Evolutionary conservation across 768 basidiomycete genomes (phyloP), one percentile per base, ranked within the genome.

Genomic region (Rubroboletus satanas): DNA sequence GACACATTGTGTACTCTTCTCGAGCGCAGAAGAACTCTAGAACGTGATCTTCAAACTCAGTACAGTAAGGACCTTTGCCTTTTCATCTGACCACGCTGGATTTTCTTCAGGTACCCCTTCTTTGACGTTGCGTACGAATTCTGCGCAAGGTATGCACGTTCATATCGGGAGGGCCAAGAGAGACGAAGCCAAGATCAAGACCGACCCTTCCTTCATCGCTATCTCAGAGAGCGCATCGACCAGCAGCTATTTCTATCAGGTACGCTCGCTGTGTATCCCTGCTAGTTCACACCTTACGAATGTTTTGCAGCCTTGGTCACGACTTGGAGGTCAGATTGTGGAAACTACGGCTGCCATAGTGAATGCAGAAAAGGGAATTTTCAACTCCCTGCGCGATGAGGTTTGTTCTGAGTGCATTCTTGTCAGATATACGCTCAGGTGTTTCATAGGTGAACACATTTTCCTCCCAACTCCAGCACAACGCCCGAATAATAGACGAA

Each of bases 401-500:
- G 93, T 87, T 51, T 35, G 47, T 54, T 37, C 23, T 36, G 35
- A 29, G 15, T 26, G 23, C 35, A 42, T 57, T 42, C 12, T 37
- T 29, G 21, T 49, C 44, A 23, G 12, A 35, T 43, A 21, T n/a
- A 12, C n/a, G 42, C 52, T 64, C 44, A 58, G 28, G 0, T 17
- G 31, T 48, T 47, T 26, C 37, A 21, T 35, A 93, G 92, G 85
- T 94, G 45, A 86, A 78, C 55, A 73, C 72, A 14, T 74, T 82
- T 57, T 77, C 83, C 11, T 57, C 70, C 6, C 73, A 74, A 23
- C 71, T 98, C n/a, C 79, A 86, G 58, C 77, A 78, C 29, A 96
- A 94, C 64, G 84, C 90, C 5, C 79, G 82, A 28, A 77, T 93
- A 43, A 72, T 94, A 37, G 92, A 95, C 65, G 93, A 98, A 68